Conservation (phyloP, 352 stramenopile species). For the Pythium scleroteichum region DNA sequence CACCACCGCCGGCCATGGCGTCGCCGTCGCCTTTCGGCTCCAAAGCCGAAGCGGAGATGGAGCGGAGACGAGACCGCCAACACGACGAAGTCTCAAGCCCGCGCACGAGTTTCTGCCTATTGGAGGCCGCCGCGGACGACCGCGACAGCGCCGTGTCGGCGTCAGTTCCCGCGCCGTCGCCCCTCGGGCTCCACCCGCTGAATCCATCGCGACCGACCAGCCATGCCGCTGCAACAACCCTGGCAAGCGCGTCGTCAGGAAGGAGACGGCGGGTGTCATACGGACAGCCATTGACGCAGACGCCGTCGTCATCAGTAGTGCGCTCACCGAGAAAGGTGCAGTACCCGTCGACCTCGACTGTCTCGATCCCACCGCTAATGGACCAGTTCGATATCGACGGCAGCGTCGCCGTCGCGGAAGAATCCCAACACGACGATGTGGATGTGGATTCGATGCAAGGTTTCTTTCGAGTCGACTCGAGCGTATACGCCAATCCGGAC, state of each 20-base stretch:
- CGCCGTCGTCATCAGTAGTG: constrained; percentile 2
- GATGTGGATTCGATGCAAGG: constrained; percentile 55
- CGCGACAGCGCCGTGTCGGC: constrained; percentile 20
- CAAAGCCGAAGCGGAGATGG: neutral
- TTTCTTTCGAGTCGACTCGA: constrained; percentile 65
- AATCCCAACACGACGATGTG: neutral
- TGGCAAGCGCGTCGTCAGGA: neutral
- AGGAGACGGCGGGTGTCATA: constrained; percentile 8
- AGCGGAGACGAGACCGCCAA: constrained; percentile 7
- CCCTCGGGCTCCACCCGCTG: neutral
- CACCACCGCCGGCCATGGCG: constrained; percentile 3
- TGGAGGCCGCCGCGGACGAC: constrained; percentile 40
- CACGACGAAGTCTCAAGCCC: constrained; percentile 35
- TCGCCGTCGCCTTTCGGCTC: constrained; percentile 7
- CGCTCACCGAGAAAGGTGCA: constrained; percentile 14
- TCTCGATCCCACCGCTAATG: constrained; percentile 21
- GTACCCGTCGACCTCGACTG: constrained; percentile 15
- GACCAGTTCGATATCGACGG: constrained; percentile 16
- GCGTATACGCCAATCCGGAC: constrained; percentile 69
- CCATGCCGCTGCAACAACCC: neutral
- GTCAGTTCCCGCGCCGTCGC: constrained; percentile 3
- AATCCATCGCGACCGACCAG: neutral
- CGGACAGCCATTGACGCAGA: neutral
- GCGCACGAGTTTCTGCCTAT: constrained; percentile 62
- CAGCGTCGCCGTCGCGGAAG: constrained; percentile 16